A percentile compares a stretch with the other conserved stretches of the same genome.
Evolutionary conservation across 257 asterid species (phyloP).

Genomic region (Solanum pinnatisectum): DNA sequence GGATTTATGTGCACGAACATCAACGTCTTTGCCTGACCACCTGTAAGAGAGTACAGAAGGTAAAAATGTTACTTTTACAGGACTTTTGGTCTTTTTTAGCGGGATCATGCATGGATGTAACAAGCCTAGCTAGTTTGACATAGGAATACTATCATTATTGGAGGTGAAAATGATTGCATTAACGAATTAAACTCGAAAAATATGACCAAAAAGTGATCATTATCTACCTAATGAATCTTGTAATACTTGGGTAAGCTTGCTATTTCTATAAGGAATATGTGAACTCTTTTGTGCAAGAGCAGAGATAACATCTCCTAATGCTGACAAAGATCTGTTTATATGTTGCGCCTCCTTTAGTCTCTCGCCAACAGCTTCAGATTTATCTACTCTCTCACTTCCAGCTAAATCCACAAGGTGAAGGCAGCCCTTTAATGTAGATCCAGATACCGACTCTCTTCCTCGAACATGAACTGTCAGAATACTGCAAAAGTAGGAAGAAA

Average conservation of each 20-base stretch:
- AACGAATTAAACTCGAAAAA: not conserved
- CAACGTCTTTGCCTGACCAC: slow-evolving; percentile 73
- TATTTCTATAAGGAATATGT: slow-evolving; percentile 82
- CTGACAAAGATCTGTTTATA: slow-evolving; percentile 80
- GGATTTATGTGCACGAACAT: slow-evolving; percentile 94
- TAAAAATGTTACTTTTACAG: not conserved
- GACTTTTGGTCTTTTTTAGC: not conserved
- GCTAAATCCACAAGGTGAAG: slow-evolving; percentile 92
- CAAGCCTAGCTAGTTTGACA: not conserved
- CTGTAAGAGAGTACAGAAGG: slow-evolving; percentile 8
- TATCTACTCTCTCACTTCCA: slow-evolving; percentile 89
- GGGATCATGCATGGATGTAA: not conserved
- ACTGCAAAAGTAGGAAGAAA: slow-evolving; percentile 26
- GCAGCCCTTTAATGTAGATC: slow-evolving; percentile 65
- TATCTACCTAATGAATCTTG: slow-evolving; percentile 79
- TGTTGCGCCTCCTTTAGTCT: slow-evolving; percentile 93
- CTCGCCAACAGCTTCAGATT: slow-evolving; percentile 89
- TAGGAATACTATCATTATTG: not conserved
- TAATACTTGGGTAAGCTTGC: slow-evolving; percentile 90
- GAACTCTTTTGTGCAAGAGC: slow-evolving; percentile 85
- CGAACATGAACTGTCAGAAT: slow-evolving; percentile 84
- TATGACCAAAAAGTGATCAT: not conserved
- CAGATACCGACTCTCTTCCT: slow-evolving; percentile 76
- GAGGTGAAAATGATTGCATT: not conserved
- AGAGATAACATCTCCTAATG: slow-evolving; percentile 89